A percentile compares a stretch with the other conserved stretches of the same genome.
These are phyloP conservation scores for Pseudogymnoascus sp. DNA, from an alignment of 2,329 filamentous ascomycete species.

Conservation along the genomic window DNA sequence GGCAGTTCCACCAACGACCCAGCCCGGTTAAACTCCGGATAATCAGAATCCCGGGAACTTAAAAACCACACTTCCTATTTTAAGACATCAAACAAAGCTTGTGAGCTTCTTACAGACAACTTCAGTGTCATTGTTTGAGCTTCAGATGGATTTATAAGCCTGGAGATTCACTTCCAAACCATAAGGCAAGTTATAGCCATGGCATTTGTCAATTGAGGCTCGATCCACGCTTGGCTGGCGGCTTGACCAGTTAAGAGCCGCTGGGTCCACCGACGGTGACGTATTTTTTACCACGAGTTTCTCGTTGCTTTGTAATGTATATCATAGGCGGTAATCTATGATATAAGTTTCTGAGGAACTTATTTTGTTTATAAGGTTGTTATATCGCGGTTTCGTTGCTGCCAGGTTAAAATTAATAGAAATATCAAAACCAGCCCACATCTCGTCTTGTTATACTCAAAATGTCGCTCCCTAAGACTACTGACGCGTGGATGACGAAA, in stretches of 20 bases:
- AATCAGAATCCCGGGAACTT: not conserved
- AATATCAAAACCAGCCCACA: not conserved
- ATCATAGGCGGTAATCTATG: too few species aligned
- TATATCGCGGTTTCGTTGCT: not conserved
- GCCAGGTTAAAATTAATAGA: not conserved
- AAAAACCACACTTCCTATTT: not conserved
- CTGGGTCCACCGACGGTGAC: not conserved
- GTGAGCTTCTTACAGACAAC: not conserved
- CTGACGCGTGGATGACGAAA: constrained; percentile 39
- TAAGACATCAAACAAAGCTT: not conserved
- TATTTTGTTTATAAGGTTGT: not conserved
- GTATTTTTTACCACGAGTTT: not conserved
- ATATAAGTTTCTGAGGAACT: not conserved
- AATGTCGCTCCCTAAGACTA: constrained; percentile 20
- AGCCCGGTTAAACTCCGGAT: not conserved
- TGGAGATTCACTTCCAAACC: not conserved
- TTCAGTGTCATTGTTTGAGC: not conserved
- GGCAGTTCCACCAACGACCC: not conserved
- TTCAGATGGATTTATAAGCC: not conserved
- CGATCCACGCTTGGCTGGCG: not conserved
- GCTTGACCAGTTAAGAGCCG: not conserved
- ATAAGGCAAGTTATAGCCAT: not conserved
- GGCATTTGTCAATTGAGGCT: not conserved
- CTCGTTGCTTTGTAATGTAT: not conserved
- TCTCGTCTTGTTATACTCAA: not conserved